These are phyloP conservation scores for Fraxinus angustifolia DNA, from an alignment of 305 asterid genomes.

Conservation along the genomic window DNA sequence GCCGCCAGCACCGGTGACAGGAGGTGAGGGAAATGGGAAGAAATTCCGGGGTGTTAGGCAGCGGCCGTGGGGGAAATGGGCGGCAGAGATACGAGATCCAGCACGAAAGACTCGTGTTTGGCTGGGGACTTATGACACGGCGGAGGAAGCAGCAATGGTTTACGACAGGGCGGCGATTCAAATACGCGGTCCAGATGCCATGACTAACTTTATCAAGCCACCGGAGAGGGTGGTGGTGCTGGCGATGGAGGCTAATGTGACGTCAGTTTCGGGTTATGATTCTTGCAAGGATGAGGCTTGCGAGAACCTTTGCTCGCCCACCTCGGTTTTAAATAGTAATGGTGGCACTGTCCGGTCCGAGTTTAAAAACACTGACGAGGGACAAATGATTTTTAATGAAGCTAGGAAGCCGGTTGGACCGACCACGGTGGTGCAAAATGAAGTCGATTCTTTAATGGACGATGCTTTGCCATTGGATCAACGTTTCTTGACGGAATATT, in stretches of 20 bases:
- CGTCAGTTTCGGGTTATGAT: constrained; percentile 35
- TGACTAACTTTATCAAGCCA: constrained; percentile 47
- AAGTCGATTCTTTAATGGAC: constrained; percentile 8
- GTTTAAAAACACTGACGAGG: not conserved
- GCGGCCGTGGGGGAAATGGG: constrained; percentile 90
- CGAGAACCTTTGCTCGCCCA: constrained; percentile 42
- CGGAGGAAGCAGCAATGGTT: constrained; percentile 72
- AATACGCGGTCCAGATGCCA: constrained; percentile 53
- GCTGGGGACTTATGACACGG: constrained; percentile 71
- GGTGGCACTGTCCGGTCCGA: not conserved
- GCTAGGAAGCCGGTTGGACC: not conserved
- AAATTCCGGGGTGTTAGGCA: constrained; percentile 73
- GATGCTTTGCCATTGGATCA: constrained; percentile 43
- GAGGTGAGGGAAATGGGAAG: constrained; percentile 22
- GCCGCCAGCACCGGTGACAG: not conserved
- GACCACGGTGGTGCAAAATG: not conserved
- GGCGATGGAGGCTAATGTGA: not conserved
- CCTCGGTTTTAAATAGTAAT: constrained; percentile 39
- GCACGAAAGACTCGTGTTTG: constrained; percentile 44
- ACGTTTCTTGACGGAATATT: constrained; percentile 30
- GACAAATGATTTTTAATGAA: not conserved
- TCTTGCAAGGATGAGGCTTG: constrained; percentile 32
- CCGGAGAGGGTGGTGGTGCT: constrained; percentile 20
- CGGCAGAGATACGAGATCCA: constrained; percentile 91
- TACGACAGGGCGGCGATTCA: constrained; percentile 61